Conservation (phyloP, 78 protist species). For the Diacronema lutheri region DNA sequence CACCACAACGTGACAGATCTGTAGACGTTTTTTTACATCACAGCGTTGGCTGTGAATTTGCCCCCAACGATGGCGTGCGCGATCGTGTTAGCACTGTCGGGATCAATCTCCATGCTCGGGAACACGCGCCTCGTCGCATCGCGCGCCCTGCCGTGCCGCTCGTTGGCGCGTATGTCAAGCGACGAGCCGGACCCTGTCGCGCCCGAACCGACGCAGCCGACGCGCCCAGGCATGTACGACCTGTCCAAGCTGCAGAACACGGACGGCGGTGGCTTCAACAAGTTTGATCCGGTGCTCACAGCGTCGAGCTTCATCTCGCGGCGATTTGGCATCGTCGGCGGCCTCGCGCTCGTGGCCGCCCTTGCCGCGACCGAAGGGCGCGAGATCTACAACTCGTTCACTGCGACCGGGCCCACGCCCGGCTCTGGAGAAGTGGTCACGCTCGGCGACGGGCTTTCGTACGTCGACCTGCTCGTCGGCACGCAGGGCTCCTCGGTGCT, state of each 20-base stretch:
- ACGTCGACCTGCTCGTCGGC: background rate
- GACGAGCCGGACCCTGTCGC: no score
- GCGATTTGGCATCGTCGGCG: constrained; percentile 10
- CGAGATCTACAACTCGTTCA: background rate
- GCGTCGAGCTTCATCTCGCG: background rate
- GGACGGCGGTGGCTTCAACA: constrained; percentile 4
- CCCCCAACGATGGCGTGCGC: no score
- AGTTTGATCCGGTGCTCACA: constrained; percentile 20
- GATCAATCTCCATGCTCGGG: no score
- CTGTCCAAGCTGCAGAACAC: background rate
- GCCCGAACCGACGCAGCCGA: no score
- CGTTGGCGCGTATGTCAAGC: no score
- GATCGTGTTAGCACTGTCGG: no score
- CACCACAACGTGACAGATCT: no score
- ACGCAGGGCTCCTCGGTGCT: background rate
- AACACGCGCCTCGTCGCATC: no score
- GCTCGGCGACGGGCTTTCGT: background rate
- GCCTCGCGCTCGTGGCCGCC: background rate
- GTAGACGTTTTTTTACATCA: no score
- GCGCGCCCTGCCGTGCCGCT: no score
- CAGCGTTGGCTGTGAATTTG: no score
- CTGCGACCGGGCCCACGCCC: background rate
- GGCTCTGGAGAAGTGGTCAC: background rate
- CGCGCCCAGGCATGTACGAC: no score
- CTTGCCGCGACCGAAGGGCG: constrained; percentile 4